Base-by-base conservation (phyloP, 345 rosid species). In the Orychophragmus violaceus region DNA sequence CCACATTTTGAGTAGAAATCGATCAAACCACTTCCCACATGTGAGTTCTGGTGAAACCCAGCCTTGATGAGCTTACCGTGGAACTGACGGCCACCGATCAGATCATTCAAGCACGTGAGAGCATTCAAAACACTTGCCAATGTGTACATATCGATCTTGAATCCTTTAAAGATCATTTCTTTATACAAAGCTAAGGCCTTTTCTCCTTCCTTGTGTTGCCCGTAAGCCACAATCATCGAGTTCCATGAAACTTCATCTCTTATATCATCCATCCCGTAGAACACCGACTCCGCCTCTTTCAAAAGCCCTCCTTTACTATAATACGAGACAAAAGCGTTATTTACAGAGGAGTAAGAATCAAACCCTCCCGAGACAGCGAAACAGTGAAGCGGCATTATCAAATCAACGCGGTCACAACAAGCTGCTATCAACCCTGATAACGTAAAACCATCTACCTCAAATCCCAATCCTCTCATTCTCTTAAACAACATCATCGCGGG, bases 241-340 rank as follows among this genome's bases (percentile, higher is more conserved):
- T 93, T 93, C 98, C 98, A 90, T 1, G 98, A 85, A 76, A 93
- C 97, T 68, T 79, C 89, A 74, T 90, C 90, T 72, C 81, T 82
- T 13, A 70, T 62, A 35, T 74, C 80, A 33, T 77, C 87, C 90
- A 88, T 80, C 74, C 73, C 85, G 46, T 67, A 59, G 48, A 93
- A 90, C 57, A 90, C 78, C 16, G 57, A 56, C 33, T 79, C 80
- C 2, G 97, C 96, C 29, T 88, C 91, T 33, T 59, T 81, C 78
- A 93, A 72, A 49, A 79, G 41, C 16, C 94, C 94, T 9, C 79
- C 72, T 77, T 82, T 90, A 52, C 90, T 77, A 32, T 93, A 93
- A 70, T 69, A 80, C 3, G 90, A 78, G 25, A 93, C 68, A 24
- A 90, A 82, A 0, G 94, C 80, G 52, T 90, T 93, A 62, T 80